These are phyloP conservation scores for Phytophthora podocarpi DNA, from an alignment of 352 stramenopile genomes.

Conservation along the genomic window DNA sequence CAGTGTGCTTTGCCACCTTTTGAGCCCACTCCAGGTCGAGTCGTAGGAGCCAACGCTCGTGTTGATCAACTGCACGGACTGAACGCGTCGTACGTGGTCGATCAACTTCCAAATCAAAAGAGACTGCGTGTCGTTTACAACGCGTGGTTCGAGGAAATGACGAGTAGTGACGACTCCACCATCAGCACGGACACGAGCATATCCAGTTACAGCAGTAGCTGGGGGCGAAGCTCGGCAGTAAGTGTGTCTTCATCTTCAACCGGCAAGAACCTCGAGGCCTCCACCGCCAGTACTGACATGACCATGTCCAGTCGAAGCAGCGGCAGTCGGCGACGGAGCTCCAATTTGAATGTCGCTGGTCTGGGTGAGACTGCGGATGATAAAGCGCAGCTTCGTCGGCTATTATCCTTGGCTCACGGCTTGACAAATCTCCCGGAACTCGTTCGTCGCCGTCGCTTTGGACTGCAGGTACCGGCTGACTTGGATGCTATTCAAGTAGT, in stretches of 20 bases:
- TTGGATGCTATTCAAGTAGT: slow-evolving; percentile 12
- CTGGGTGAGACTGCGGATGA: not conserved
- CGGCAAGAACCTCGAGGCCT: too few relatives aligned
- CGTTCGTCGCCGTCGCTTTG: slow-evolving; percentile 29
- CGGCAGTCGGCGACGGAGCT: too few relatives aligned
- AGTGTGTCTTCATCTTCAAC: slow-evolving; percentile 9
- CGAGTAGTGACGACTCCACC: not conserved
- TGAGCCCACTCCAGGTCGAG: slow-evolving; percentile 21
- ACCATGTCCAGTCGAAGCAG: too few relatives aligned
- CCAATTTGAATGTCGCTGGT: too few relatives aligned
- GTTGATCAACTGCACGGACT: slow-evolving; percentile 48
- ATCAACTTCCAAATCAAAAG: slow-evolving; percentile 37
- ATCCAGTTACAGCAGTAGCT: slow-evolving; percentile 17
- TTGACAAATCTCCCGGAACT: slow-evolving; percentile 30
- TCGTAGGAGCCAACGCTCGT: slow-evolving; percentile 24
- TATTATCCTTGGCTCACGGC: slow-evolving; percentile 22
- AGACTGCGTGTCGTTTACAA: slow-evolving; percentile 50
- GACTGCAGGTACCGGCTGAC: slow-evolving; percentile 22
- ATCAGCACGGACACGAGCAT: slow-evolving; percentile 5
- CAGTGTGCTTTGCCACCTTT: slow-evolving; percentile 27
- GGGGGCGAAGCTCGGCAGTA: not conserved
- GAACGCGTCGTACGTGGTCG: slow-evolving; percentile 38
- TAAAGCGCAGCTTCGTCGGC: slow-evolving; percentile 29
- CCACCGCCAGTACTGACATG: too few relatives aligned
- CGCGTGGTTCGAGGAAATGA: slow-evolving; percentile 27